These are phyloP conservation scores for Eremothecium cymbalariae DNA, from an alignment of 1,139 yeast genomes.

Conservation along the genomic window DNA sequence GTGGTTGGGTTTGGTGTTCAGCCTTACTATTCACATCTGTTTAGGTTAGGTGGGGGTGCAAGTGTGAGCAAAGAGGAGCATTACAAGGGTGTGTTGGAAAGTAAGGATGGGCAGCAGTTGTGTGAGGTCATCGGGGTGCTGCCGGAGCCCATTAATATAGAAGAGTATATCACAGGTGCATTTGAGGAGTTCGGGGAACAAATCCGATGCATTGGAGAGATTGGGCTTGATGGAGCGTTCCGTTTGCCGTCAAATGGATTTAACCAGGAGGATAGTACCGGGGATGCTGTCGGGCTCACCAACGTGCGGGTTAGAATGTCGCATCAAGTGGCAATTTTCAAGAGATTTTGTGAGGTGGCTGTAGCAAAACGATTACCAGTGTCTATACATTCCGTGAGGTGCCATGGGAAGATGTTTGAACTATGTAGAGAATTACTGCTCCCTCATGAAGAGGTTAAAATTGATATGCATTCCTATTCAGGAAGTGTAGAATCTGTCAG, in stretches of 20 bases:
- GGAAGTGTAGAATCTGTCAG: conserved; percentile 63
- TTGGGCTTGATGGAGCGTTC: conserved; percentile 77
- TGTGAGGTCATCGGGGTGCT: conserved; percentile 40
- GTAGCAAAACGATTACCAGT: conserved; percentile 41
- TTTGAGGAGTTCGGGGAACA: conserved; percentile 30
- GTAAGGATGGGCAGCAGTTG: conserved; percentile 26
- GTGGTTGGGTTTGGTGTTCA: conserved; percentile 75
- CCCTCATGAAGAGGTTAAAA: conserved; percentile 18
- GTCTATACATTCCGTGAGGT: conserved; percentile 79
- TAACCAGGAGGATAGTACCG: conserved; percentile 35
- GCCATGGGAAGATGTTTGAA: conserved; percentile 55
- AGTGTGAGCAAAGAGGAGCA: conserved; percentile 37
- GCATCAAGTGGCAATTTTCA: conserved; percentile 57
- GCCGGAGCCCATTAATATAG: conserved; percentile 50
- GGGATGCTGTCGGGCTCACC: conserved; percentile 30
- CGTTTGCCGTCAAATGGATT: conserved; percentile 57
- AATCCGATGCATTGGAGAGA: conserved; percentile 58
- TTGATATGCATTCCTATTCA: conserved; percentile 78
- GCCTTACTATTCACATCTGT: conserved; percentile 81
- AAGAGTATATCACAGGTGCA: conserved; percentile 33
- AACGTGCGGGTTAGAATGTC: conserved; percentile 45
- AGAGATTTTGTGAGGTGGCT: conserved; percentile 49
- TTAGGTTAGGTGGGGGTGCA: conserved; percentile 33
- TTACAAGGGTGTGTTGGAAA: conserved; percentile 40
- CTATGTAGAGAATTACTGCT: conserved; percentile 29